Evolutionary conservation across 73 alveolate genomes (phyloP).

Genomic region (Paramecium biaurelia): DNA sequence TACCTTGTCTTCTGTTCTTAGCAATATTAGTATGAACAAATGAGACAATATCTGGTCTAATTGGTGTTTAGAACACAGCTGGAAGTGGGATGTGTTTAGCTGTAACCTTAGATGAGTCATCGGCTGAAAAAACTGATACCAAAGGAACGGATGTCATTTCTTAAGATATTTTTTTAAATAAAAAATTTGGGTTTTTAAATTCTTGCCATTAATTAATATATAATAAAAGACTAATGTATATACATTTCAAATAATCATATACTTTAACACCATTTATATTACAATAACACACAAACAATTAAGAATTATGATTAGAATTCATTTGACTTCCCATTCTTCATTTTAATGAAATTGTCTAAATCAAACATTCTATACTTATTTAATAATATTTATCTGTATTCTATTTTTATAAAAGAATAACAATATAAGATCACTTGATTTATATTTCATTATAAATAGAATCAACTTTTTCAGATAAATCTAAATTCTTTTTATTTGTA

Average conservation of each 20-base stretch:
- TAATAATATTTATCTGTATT: too few species aligned
- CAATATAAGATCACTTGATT: too few species aligned
- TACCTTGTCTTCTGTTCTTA: constrained; percentile 98
- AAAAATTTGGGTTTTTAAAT: constrained; percentile 6
- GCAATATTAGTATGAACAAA: constrained; percentile 92
- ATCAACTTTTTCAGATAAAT: too few species aligned
- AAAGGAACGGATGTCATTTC: constrained; percentile 90
- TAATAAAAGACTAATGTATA: neutral
- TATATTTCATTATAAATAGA: too few species aligned
- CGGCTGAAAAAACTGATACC: constrained; percentile 75
- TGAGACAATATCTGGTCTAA: constrained; percentile 97
- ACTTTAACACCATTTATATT: neutral
- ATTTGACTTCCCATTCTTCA: neutral
- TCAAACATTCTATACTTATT: too few species aligned
- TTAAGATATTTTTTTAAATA: constrained; percentile 17
- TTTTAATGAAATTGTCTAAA: too few species aligned
- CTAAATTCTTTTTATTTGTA: too few species aligned
- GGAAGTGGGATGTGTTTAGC: constrained; percentile 89
- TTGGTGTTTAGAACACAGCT: constrained; percentile 96
- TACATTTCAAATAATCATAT: neutral
- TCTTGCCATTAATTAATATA: constrained; percentile 24
- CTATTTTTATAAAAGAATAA: too few species aligned
- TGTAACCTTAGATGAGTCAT: constrained; percentile 71
- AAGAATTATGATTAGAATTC: neutral
- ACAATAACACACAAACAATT: neutral